Conservation (phyloP, 2,329 filamentous ascomycete genomes). For the Beauveria bassiana region DNA sequence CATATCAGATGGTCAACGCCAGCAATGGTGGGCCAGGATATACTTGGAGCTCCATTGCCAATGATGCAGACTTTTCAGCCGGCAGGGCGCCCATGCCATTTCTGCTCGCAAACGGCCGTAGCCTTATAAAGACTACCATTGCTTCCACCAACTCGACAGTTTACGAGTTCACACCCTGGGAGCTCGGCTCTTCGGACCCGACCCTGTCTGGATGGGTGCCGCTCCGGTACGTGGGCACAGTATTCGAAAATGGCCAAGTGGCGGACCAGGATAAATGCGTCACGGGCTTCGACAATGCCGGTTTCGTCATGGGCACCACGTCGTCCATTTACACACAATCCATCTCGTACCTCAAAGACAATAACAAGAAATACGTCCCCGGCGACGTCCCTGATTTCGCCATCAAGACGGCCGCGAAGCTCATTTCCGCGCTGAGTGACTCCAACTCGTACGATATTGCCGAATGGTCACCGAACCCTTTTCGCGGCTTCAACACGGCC, state of each 20-base stretch:
- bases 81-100: constrained; percentile 65
- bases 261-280: constrained; percentile 54
- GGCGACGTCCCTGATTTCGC: constrained; percentile 41
- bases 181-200: constrained; percentile 71
- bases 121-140: constrained; percentile 52
- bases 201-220: constrained; percentile 65
- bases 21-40: constrained; percentile 62
- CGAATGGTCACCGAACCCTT: constrained; percentile 64
- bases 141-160: constrained; percentile 59
- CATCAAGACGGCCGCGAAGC: constrained; percentile 37
- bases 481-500: constrained; percentile 54
- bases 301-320: constrained; percentile 79
- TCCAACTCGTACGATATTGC: constrained; percentile 62
- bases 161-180: constrained; percentile 72
- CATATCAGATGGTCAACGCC: constrained; percentile 70
- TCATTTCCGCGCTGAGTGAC: constrained; percentile 49
- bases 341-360: constrained; percentile 49
- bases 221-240: constrained; percentile 62
- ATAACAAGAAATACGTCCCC: constrained; percentile 15
- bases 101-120: constrained; percentile 60
- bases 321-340: constrained; percentile 78
- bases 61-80: constrained; percentile 50
- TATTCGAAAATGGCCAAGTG: constrained; percentile 57
- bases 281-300: constrained; percentile 72
- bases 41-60: constrained; percentile 62